Evolutionary conservation across 371 early-diverging fungal species (phyloP).

Genomic region (Furculomyces boomerangus): DNA sequence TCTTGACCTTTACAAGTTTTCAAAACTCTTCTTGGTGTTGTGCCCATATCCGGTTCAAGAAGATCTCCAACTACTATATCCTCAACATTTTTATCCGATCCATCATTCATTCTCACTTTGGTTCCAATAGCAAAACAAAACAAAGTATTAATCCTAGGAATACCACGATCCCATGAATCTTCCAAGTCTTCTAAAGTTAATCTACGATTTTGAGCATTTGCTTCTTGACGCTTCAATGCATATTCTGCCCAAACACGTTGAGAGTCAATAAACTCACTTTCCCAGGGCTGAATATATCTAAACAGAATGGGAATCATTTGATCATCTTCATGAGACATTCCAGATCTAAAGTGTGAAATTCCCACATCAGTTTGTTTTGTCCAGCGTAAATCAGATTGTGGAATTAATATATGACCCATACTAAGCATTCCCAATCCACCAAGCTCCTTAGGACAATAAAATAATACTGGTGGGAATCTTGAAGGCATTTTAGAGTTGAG

Average conservation of each 20-base stretch:
- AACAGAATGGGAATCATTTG: slow-evolving; percentile 93
- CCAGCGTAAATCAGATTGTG: slow-evolving; percentile 92
- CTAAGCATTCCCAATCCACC: slow-evolving; percentile 99
- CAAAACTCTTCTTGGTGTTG: background rate
- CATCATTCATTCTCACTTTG: slow-evolving; percentile 18
- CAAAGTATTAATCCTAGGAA: slow-evolving; percentile 96
- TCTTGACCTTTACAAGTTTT: background rate
- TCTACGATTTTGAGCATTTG: slow-evolving; percentile 85
- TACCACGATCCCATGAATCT: slow-evolving; percentile 97
- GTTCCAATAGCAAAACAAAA: slow-evolving; percentile 42
- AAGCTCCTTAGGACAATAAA: slow-evolving; percentile 83
- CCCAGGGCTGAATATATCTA: slow-evolving; percentile 97
- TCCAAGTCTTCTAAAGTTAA: slow-evolving; percentile 93
- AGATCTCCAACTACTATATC: slow-evolving; percentile 10
- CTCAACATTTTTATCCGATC: slow-evolving; percentile 9
- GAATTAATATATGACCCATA: slow-evolving; percentile 96
- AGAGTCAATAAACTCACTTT: slow-evolving; percentile 94
- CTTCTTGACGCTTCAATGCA: slow-evolving; percentile 91
- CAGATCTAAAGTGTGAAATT: slow-evolving; percentile 95
- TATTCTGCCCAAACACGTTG: slow-evolving; percentile 99
- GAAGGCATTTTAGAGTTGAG: slow-evolving; percentile 98
- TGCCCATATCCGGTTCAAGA: slow-evolving; percentile 12
- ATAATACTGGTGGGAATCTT: slow-evolving; percentile 95
- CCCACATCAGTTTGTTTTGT: slow-evolving; percentile 92
- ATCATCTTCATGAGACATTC: slow-evolving; percentile 96